Evolutionary conservation across 768 basidiomycete species (phyloP).

Genomic region (Amanita pseudoporphyria): DNA sequence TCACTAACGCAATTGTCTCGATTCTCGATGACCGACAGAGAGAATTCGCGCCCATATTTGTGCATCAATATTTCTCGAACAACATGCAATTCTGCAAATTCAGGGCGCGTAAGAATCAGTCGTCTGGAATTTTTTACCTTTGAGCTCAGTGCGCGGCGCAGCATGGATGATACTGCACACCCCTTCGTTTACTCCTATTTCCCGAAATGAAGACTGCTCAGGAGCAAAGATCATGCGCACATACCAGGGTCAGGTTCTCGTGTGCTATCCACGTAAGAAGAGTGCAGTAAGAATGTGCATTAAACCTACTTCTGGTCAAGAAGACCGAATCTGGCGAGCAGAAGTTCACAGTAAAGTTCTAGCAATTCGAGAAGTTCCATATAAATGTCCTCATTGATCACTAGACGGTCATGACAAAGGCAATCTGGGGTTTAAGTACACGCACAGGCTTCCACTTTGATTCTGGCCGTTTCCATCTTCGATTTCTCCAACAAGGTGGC

Average conservation of each 20-base stretch:
- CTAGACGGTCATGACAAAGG: conserved; percentile 22
- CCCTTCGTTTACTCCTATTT: conserved; percentile 53
- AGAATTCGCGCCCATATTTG: conserved; percentile 90
- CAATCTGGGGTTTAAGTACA: conserved; percentile 13
- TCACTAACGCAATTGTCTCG: conserved; percentile 71
- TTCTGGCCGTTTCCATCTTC: conserved; percentile 75
- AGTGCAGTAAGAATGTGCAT: conserved; percentile 7
- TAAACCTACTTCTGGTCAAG: conserved; percentile 74
- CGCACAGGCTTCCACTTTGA: conserved; percentile 80
- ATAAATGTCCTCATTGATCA: conserved; percentile 80
- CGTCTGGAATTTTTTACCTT: conserved; percentile 39
- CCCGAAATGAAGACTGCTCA: not conserved
- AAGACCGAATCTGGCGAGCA: conserved; percentile 85
- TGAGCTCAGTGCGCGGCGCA: conserved; percentile 84
- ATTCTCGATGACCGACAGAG: conserved; percentile 81
- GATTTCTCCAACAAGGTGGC: conserved; percentile 70
- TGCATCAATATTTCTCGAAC: conserved; percentile 92
- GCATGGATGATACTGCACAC: conserved; percentile 86
- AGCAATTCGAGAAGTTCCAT: conserved; percentile 86
- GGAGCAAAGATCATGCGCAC: conserved; percentile 12
- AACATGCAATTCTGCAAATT: conserved; percentile 69
- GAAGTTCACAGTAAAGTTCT: conserved; percentile 91
- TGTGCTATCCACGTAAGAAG: conserved; percentile 31
- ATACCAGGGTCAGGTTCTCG: conserved; percentile 78
- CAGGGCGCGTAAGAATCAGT: not conserved